Base-by-base conservation (phyloP, 441 rosid genomes). In the Gossypium lobatum region DNA sequence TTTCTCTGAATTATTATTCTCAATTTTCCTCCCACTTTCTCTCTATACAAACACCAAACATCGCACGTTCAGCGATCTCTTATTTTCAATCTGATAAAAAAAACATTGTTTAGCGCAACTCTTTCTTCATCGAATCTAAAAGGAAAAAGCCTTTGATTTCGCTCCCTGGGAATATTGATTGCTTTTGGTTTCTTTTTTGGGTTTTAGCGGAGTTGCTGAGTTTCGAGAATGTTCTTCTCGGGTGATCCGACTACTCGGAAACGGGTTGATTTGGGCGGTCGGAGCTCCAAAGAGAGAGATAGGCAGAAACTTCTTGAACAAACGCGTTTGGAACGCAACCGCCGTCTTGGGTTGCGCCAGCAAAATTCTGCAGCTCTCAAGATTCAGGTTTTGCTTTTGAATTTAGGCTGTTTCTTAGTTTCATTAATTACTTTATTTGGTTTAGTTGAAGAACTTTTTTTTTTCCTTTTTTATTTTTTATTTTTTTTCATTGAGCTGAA, bases 181-280 rank as follows among this genome's bases (percentile, higher is more conserved):
- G 17, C 14, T 20, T 46, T 25, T 68, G 10, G 48, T 50, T 3
- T 7, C 39, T 34, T 34, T 18, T 34, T 45, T 3, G 57, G 67
- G 66, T n/a, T 37, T 45, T 71, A 54, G 73, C 78, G 57, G 78
- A 71, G 73, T 79, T n/a, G 31, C 16, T 11, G 16, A 16, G 23
- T 60, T 57, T 64, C 21, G 37, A 73, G 14, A 37, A 95, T 93
- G 98, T 93, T 90, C 77, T 95, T 95, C 89, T 57, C 87, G 71
- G 99, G 99, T 76, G 99, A 95, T 88, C 86, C 98, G 2, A 85
- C 95, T 34, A 86, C 93, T 71, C 89, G 98, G 78, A 95, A 91
- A 82, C 91, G 99, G 74, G 99, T 95, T 52, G 99, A 91, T 82
- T 87, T 95, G 78, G 99, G 99, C 52, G 99, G 99, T 59, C 89